Evolutionary conservation across 1,284 basidiomycete species (phyloP), one percentile per base, ranked within the genome.

Genomic region (Leccinum proliferum): DNA sequence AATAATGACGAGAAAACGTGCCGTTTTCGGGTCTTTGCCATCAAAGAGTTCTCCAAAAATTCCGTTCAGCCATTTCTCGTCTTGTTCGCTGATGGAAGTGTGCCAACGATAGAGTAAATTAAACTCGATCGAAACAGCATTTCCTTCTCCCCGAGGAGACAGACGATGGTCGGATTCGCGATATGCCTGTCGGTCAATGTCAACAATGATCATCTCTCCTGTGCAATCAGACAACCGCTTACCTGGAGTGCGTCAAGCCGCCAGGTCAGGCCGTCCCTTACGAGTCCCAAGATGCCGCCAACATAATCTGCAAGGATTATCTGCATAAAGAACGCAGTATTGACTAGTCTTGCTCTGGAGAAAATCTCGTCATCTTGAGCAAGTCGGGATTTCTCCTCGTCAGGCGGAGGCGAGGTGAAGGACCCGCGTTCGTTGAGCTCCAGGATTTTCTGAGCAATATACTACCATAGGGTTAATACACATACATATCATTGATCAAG

Each of bases 51-150:
- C 59, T 11, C 72, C 70, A 71, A 92, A 86, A 14, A 76, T 59
- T 2, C 75, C 66, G 61, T 83, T 79, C 2, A 83, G 82, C 89
- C 89, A 92, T 41, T 75, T 56, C 1, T 81, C 80, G 70, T 93
- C 90, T 57, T 80, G 63, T 64, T 79, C 65, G 3, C 87, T 88
- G 9, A 88, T 73, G 1, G 87, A 80, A 12, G 89, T 78, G 69
- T 93, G 91, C 91, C 90, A 93, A 55, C 84, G 77, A 71, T 90
- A 91, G 14, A 90, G 75, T 7, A 89, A 75, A 69, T 89, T 90
- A 75, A 90, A 90, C 72, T 93, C 91, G 58, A 91, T 74, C 0
- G 88, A 87, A 64, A 84, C 82, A 56, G 83, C 83, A 68, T 92
- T 93, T 48, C 91, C 90, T 69, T 85, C 77, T 29, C 90, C 90